phyloP scores from a whole-genome alignment of 2,329 filamentous ascomycete genomes.

The Thielaviopsis punctulata region DNA sequence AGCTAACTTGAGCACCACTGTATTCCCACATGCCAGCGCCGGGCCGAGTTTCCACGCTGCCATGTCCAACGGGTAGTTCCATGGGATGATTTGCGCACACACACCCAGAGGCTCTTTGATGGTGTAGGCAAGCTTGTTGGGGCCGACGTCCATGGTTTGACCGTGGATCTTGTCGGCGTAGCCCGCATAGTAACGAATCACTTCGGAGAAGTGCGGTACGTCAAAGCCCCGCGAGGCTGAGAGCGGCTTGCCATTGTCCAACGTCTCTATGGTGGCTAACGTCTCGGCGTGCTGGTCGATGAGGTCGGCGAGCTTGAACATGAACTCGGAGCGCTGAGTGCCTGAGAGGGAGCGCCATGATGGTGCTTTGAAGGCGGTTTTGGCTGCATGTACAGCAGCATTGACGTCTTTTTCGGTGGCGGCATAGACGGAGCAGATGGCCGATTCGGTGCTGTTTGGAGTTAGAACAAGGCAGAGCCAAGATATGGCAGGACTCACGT shows the following conservation, averaged over 20 bases:
- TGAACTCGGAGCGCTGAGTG: conserved; percentile 48
- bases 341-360: conserved; percentile 52
- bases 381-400: conserved; percentile 49
- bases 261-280: conserved; percentile 43
- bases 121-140: conserved; percentile 58
- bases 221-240: conserved; percentile 46
- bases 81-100: conserved; percentile 60
- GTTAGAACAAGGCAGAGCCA: neutral
- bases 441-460: conserved; percentile 33
- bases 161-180: conserved; percentile 68
- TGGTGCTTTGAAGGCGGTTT: conserved; percentile 47
- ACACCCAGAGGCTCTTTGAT: conserved; percentile 63
- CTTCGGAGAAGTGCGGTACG: conserved; percentile 28
- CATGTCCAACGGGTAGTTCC: conserved; percentile 67
- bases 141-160: conserved; percentile 56
- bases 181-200: conserved; percentile 60
- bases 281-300: conserved; percentile 43
- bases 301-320: conserved; percentile 54
- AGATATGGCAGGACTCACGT: conserved; percentile 28
- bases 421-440: conserved; percentile 55
- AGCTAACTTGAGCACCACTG: conserved; percentile 39
- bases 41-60: conserved; percentile 41
- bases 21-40: conserved; percentile 40
- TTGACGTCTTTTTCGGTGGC: conserved; percentile 52
- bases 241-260: conserved; percentile 71